Conservation (phyloP, 352 stramenopile genomes). For the Phytophthora boehmeriae region DNA sequence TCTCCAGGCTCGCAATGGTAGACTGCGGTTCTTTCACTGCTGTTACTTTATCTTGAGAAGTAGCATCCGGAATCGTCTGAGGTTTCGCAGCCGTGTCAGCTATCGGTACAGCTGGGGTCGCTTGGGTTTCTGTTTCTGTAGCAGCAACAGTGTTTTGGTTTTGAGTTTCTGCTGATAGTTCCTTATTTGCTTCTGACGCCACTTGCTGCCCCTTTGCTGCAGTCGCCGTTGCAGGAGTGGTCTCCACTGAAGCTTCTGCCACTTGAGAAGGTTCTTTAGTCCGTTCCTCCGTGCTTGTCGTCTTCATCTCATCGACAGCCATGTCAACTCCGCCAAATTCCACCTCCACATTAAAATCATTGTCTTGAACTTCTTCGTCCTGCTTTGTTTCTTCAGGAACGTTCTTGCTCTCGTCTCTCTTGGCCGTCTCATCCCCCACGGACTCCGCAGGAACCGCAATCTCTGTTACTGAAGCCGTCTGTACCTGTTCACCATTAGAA, state of each 20-base stretch:
- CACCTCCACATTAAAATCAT: slow-evolving; percentile 12
- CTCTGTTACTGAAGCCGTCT: background rate
- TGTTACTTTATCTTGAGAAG: background rate
- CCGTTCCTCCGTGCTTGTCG: slow-evolving; percentile 14
- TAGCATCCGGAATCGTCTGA: background rate
- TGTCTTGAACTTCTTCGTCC: slow-evolving; percentile 7
- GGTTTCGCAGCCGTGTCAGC: background rate
- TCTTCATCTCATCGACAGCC: slow-evolving; percentile 18
- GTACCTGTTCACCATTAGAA: background rate
- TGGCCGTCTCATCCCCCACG: background rate
- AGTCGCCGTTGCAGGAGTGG: background rate
- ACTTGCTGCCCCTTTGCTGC: background rate
- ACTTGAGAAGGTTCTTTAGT: background rate
- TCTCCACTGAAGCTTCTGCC: background rate
- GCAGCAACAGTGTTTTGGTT: background rate
- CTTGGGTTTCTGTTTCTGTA: background rate
- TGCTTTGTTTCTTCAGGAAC: background rate
- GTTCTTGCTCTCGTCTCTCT: background rate
- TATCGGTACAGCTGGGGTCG: background rate
- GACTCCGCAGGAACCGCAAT: background rate
- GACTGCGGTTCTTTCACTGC: background rate
- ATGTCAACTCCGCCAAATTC: slow-evolving; percentile 14
- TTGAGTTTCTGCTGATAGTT: background rate
- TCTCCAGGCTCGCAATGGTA: slow-evolving; percentile 30
- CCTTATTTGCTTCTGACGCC: slow-evolving; percentile 4